Base-by-base conservation (phyloP, 345 rosid species). In the Pistacia atlantica region DNA sequence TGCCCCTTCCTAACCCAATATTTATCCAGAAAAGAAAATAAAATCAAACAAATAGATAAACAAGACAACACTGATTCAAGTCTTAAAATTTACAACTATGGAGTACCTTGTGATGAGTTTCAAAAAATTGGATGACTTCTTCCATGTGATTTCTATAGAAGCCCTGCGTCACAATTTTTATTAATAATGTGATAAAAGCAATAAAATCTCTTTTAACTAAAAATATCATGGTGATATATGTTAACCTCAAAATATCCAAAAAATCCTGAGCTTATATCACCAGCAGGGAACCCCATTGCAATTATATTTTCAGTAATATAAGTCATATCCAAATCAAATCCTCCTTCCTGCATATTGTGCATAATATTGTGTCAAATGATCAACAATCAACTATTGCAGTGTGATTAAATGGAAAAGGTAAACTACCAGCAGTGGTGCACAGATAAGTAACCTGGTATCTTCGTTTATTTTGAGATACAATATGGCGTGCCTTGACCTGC, bases 221-320 rank as follows among this genome's bases (percentile, higher is more conserved):
- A 62, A 60, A 38, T 17, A 78, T 75, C 11, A 8, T 37, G 33
- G 69, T 76, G 63, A 65, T 45, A 60, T 35, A 38, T 18, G 67
- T 55, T 83, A 63, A 95, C 98, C 99, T 95, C 98, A 49, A 95
- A 78, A 81, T 85, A 95, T 66, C 97, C 94, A 58, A 95, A 89
- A 80, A 93, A 80, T 9, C 99, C 98, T 58, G 99, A 95, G 82
- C 99, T 95, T 77, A 89, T 77, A 73, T 95, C 94, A 79, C 98
- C 99, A 73, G 97, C 97, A 56, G 98, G 98, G 75, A 93, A 95
- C 48, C 98, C 98, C 97, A 95, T 95, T 37, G 99, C 99, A 71
- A 95, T 92, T 86, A 93, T 78, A 71, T 89, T 89, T 79, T 89
- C 89, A 2, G 88, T 86, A 65, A 89, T 86, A 61, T 89, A 89